phyloP scores from a whole-genome alignment of 495 filamentous ascomycete species.

The Trichoderma orchidacearum region DNA sequence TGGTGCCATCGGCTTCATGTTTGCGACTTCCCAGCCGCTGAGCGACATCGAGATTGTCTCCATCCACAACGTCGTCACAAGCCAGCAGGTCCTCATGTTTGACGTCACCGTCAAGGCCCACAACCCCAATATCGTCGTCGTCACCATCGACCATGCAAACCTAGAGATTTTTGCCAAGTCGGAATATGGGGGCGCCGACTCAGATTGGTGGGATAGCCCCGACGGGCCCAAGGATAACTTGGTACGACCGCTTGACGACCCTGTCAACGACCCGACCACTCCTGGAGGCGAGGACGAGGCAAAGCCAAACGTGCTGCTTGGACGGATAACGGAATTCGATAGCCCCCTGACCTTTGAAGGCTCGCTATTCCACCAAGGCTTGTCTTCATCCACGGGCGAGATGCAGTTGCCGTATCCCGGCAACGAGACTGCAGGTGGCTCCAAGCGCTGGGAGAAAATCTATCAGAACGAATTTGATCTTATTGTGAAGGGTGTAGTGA shows the following conservation, averaged over 20 bases:
- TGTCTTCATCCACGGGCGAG: slow-evolving; percentile 61
- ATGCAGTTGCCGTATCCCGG: slow-evolving; percentile 70
- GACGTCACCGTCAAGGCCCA: slow-evolving; percentile 77
- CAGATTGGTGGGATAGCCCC: slow-evolving; percentile 56
- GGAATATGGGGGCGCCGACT: slow-evolving; percentile 63
- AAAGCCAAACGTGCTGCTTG: slow-evolving; percentile 71
- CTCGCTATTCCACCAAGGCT: slow-evolving; percentile 59
- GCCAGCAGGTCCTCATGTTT: slow-evolving; percentile 90
- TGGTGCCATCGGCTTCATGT: slow-evolving; percentile 72
- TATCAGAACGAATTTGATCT: slow-evolving; percentile 83
- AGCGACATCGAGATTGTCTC: slow-evolving; percentile 58
- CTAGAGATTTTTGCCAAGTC: slow-evolving; percentile 91
- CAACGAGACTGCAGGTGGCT: slow-evolving; percentile 77
- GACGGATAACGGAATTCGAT: slow-evolving; percentile 75
- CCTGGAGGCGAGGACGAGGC: slow-evolving; percentile 44
- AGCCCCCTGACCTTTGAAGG: slow-evolving; percentile 77
- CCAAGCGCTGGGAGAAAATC: slow-evolving; percentile 83
- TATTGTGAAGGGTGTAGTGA: slow-evolving; percentile 76
- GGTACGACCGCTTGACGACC: slow-evolving; percentile 20
- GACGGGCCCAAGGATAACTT: slow-evolving; percentile 6
- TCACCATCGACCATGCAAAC: slow-evolving; percentile 72
- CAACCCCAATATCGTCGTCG: slow-evolving; percentile 82
- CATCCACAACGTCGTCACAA: slow-evolving; percentile 81
- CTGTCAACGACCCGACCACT: slow-evolving; percentile 54
- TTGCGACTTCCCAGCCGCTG: slow-evolving; percentile 82